These are phyloP conservation scores for Conidiobolus incongruus DNA, from an alignment of 371 early-diverging fungal species.

Conservation along the genomic window DNA sequence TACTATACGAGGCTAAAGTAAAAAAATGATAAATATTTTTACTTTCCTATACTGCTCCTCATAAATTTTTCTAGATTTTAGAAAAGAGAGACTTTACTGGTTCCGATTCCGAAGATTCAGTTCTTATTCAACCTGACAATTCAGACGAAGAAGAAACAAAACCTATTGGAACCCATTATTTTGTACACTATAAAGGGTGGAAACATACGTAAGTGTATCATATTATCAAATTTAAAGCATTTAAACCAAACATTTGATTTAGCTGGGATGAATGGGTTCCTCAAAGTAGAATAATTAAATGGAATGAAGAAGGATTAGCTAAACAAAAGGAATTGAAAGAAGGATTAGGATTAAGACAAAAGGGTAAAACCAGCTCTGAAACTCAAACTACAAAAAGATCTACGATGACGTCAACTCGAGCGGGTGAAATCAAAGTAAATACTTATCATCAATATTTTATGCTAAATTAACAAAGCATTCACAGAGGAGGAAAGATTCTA, in stretches of 20 bases:
- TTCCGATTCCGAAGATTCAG: background rate
- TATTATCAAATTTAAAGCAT: background rate
- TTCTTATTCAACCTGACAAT: background rate
- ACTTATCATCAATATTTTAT: no score
- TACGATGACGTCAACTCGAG: no score
- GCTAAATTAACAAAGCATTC: no score
- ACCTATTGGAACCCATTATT: constrained; percentile 49
- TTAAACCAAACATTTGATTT: constrained; percentile 1
- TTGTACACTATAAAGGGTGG: constrained; percentile 96
- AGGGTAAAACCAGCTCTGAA: no score
- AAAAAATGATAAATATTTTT: background rate
- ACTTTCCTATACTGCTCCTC: background rate
- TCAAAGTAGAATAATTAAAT: constrained; percentile 59
- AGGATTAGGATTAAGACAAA: no score
- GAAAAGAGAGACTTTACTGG: background rate
- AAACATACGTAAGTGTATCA: constrained; percentile 46
- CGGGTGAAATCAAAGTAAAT: no score
- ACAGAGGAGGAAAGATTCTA: no score
- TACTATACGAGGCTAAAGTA: constrained; percentile 94
- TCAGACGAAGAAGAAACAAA: background rate
- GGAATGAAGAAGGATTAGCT: constrained; percentile 57
- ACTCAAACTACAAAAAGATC: no score
- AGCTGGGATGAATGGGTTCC: constrained; percentile 99
- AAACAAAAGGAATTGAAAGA: constrained; percentile 52
- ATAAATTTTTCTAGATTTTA: background rate